A percentile compares a stretch with the other conserved stretches of the same genome.
phyloP scores from a whole-genome alignment of 495 filamentous ascomycete genomes.

The Penicillium samsonianum region DNA sequence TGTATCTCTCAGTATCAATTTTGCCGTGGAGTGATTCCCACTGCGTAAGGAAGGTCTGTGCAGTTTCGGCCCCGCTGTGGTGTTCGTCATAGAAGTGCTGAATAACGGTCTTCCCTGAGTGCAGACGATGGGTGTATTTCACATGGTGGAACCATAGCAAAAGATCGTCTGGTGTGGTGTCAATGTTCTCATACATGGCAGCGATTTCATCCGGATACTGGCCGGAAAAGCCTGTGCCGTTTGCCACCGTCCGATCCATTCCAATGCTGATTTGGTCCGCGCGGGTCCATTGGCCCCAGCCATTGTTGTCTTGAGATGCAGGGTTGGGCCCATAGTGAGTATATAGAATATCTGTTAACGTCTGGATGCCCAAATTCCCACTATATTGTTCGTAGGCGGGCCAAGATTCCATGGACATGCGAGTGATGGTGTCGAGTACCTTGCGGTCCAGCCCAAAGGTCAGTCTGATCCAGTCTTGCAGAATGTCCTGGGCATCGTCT shows the following conservation, averaged over 20 bases:
- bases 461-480: slow-evolving; percentile 66
- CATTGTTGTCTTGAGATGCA: slow-evolving; percentile 64
- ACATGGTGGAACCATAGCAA: slow-evolving; percentile 79
- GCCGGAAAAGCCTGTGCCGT: slow-evolving; percentile 64
- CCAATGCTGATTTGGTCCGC: slow-evolving; percentile 60
- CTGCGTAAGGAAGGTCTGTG: slow-evolving; percentile 54
- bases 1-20: slow-evolving; percentile 63
- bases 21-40: slow-evolving; percentile 58
- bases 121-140: slow-evolving; percentile 62
- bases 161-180: slow-evolving; percentile 68
- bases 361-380: slow-evolving; percentile 71
- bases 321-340: slow-evolving; percentile 70
- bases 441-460: slow-evolving; percentile 58
- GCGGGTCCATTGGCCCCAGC: slow-evolving; percentile 74
- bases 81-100: slow-evolving; percentile 77
- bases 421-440: slow-evolving; percentile 59
- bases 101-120: slow-evolving; percentile 69
- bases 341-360: slow-evolving; percentile 65
- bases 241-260: slow-evolving; percentile 70
- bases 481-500: slow-evolving; percentile 44
- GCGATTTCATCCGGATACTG: slow-evolving; percentile 66
- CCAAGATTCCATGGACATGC: slow-evolving; percentile 70
- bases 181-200: slow-evolving; percentile 56
- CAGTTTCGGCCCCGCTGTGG: slow-evolving; percentile 61
- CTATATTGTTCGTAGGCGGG: slow-evolving; percentile 70